Base-by-base conservation (phyloP, 768 basidiomycete genomes). In the Tubosaeta sp. region DNA sequence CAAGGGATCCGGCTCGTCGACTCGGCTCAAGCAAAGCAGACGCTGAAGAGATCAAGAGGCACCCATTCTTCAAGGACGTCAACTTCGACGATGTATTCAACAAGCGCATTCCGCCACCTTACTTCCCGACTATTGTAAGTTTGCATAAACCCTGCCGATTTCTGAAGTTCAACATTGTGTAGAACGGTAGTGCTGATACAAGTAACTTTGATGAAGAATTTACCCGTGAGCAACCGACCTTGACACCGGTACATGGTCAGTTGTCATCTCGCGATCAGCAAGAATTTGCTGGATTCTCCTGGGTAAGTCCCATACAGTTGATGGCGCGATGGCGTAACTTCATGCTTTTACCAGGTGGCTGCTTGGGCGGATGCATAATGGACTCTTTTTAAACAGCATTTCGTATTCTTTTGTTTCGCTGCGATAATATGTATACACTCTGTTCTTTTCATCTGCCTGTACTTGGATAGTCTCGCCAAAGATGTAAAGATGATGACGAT, bases 21-120 rank as follows among this genome's bases (percentile, higher is more conserved):
- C 80, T 99, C 10, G 97, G 97, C 29, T 89, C 94, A 25, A 85
- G 85, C 16, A 91, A 93, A 66, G 83, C 84, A 53, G 97, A 98
- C 60, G 97, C 97, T 1, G 90, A 92, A 62, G 95, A 97, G 61
- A 95, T 99, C 75, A 99, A 99, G 74, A 79, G 83, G 50, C 97
- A 98, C 66, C 84, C 93, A 4, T 99, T 98, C 83, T 99, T 99
- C 81, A 94, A 95, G 71, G 97, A 98, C 67, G 90, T 95, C 45
- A 97, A 74, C 73, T 99, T 88, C 69, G 97, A 98, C 59, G 95
- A 97, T 69, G 89, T 99, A n/a, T 68, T 95, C 58, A 79, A 97
- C 75, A 98, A 98, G 72, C 91, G 95, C 54, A 93, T 98, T 63
- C 94, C 95, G 19, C 91, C 94, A 19, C 91, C 95, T 4, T 99